phyloP scores from a whole-genome alignment of 306 rosid species.

The Cicer bijugum region DNA sequence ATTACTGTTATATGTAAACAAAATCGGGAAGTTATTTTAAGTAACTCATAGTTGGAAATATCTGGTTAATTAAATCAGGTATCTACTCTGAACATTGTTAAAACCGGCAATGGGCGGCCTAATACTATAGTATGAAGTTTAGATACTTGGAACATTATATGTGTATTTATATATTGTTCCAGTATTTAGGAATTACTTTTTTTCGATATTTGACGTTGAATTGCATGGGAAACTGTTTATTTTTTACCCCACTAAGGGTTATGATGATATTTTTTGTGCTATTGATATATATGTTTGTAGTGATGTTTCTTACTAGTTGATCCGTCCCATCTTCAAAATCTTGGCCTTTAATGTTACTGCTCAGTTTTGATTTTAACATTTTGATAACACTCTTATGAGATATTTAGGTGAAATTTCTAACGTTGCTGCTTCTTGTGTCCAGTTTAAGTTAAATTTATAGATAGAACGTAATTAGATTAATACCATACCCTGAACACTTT shows the following conservation, averaged over 20 bases:
- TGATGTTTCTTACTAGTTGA: slow-evolving; percentile 10
- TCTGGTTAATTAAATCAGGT: slow-evolving; percentile 24
- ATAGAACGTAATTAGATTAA: background rate
- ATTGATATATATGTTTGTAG: slow-evolving; percentile 19
- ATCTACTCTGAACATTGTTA: slow-evolving; percentile 15
- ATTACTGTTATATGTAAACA: slow-evolving; percentile 12
- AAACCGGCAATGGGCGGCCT: background rate
- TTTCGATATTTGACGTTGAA: slow-evolving; percentile 6
- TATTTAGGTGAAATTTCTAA: slow-evolving; percentile 16
- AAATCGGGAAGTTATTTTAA: slow-evolving; percentile 22
- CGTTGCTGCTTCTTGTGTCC: slow-evolving; percentile 1
- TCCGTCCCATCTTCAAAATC: slow-evolving; percentile 1
- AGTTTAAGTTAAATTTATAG: background rate
- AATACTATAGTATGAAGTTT: background rate
- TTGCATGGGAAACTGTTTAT: slow-evolving; percentile 9
- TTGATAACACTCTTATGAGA: background rate
- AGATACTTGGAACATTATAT: background rate
- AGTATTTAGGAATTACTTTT: background rate
- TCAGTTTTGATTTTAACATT: background rate
- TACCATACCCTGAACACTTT: background rate
- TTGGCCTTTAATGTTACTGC: slow-evolving; percentile 6
- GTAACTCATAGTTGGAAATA: background rate
- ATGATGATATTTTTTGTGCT: background rate
- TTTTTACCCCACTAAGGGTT: background rate
- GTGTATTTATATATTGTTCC: background rate